Conservation (phyloP, 2,329 filamentous ascomycete species). For the Tolypocladium nubicola region DNA sequence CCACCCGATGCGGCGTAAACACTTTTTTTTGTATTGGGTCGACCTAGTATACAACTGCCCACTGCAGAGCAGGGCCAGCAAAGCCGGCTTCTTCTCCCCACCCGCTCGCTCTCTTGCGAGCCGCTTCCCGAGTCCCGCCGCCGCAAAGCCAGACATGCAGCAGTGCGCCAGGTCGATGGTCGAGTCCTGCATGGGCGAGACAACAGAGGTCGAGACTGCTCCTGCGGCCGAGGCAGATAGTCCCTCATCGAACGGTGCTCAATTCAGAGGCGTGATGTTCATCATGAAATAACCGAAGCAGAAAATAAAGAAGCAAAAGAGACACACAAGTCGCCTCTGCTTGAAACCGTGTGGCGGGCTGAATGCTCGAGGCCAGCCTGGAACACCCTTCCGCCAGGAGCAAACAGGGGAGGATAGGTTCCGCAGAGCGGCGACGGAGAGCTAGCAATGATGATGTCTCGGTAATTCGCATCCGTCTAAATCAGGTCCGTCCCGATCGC, state of each 20-base stretch:
- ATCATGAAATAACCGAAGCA: slow-evolving; percentile 2
- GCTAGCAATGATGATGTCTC: background rate
- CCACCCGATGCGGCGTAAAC: background rate
- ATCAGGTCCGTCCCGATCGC: background rate
- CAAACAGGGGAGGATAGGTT: background rate
- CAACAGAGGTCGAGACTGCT: background rate
- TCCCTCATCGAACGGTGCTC: slow-evolving; percentile 1
- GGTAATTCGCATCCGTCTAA: background rate
- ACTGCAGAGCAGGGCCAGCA: background rate
- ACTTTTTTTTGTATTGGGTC: background rate
- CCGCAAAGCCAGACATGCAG: background rate
- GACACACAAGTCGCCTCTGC: slow-evolving; percentile 1
- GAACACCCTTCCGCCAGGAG: background rate
- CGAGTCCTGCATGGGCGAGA: background rate
- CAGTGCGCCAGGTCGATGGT: background rate
- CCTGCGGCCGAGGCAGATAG: background rate
- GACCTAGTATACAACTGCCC: background rate
- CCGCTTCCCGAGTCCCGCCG: background rate
- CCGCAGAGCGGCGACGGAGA: background rate
- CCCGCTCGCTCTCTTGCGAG: background rate
- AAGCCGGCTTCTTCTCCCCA: background rate
- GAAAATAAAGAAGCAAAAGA: slow-evolving; percentile 2
- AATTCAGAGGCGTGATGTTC: slow-evolving; percentile 7
- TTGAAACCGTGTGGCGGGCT: background rate
- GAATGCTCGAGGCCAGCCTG: slow-evolving; percentile 2